Evolutionary conservation across 257 asterid species (phyloP).

Genomic region (Rubia yunnanensis): DNA sequence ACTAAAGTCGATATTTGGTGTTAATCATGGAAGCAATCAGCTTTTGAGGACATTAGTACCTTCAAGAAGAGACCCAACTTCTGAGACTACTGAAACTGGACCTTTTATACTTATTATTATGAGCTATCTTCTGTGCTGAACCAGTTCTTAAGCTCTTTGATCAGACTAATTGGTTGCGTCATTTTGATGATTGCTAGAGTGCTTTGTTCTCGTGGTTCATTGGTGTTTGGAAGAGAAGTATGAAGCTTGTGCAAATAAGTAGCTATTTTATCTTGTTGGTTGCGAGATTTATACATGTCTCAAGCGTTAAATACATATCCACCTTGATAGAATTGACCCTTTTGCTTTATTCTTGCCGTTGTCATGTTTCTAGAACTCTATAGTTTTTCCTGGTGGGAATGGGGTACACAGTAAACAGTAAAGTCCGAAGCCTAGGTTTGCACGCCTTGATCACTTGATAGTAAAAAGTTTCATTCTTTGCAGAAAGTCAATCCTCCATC

Average conservation of each 20-base stretch:
- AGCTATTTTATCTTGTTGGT: neutral
- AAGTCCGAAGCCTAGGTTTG: neutral
- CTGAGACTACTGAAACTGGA: neutral
- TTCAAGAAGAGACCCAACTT: neutral
- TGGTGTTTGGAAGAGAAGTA: neutral
- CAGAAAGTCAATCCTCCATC: conserved; percentile 92
- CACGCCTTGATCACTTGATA: no score
- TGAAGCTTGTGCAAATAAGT: neutral
- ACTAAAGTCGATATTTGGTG: neutral
- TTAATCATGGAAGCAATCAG: neutral
- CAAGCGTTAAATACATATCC: neutral
- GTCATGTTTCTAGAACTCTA: no score
- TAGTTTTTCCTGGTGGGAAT: no score
- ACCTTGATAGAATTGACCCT: neutral
- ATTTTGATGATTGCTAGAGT: neutral
- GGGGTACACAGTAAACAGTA: no score
- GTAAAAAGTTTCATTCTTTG: conserved; percentile 3
- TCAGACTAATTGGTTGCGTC: neutral
- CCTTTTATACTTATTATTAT: no score
- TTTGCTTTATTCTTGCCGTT: neutral
- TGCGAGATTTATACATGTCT: neutral
- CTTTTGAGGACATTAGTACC: neutral
- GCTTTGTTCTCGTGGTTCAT: neutral
- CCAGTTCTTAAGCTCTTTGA: neutral
- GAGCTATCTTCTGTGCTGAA: no score